Evolutionary conservation across 495 filamentous ascomycete genomes (phyloP), one percentile per base, ranked within the genome.

Genomic region (Tuber melanosporum): DNA sequence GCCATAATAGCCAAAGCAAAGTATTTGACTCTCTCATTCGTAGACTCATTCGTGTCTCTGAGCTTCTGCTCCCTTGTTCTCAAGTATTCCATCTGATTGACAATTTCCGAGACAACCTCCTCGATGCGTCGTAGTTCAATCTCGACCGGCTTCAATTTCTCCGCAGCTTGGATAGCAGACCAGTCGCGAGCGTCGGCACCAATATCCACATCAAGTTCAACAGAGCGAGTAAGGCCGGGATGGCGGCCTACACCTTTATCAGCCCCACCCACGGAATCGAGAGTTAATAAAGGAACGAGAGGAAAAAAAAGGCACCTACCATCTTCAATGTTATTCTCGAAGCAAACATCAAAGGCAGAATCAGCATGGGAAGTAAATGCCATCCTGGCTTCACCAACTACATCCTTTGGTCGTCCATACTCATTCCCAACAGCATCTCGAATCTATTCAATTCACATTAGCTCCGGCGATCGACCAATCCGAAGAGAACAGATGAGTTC

Each of bases 1-100:
- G 92, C 92, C 88, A 98, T 99, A 39, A 95, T 98, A 57, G 91
- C 90, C 85, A 98, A 92, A 2, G 94, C 94, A 85, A 99, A 99
- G 93, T 93, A 98, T 87, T 98, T 99, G 74, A 99, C 95, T 75
- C 95, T 90, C 85, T 94, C 95, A 86, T 99, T 99, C 74, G 95
- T 99, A 87, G 95, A 98, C 90, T 99, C 95, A 85, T 99, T 99
- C 81, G 95, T 99, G 87, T 99, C 95, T 82, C 95, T 89, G 74
- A 99, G 90, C 86, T 92, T 95, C 89, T 97, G 94, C 88, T 99
- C 95, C 81, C 95, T 89, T 12, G 86, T 84, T 74, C 96, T 89
- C 69, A 99, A 90, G 87, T 98, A 99, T 76, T 96, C 93, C 91
- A 95, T 95, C 88, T 96, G 93, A 72, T 85, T 85, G 46, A 94